Evolutionary conservation across 441 rosid species (phyloP), one percentile per base, ranked within the genome.

Genomic region (Euphorbia neoarborescens): DNA sequence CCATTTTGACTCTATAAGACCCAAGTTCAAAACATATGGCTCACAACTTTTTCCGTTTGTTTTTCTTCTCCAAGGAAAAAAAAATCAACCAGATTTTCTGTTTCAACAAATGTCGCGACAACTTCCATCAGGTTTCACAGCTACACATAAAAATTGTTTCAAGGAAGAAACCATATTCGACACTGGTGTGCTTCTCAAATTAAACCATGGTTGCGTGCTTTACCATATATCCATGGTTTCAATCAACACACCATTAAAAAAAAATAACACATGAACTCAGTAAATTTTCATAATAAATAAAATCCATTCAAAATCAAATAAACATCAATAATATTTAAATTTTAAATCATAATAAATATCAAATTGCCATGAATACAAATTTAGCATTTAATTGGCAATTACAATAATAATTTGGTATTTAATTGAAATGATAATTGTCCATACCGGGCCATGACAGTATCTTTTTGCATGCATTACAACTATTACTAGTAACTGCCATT

Each of bases 281-380:
- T 17, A 38, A 68, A 65, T 30, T 56, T 38, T n/a, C 35, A 58
- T 30, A n/a, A n/a, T n/a, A n/a, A n/a, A n/a, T n/a, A n/a, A n/a
- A n/a, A n/a, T n/a, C n/a, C n/a, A n/a, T n/a, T n/a, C n/a, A n/a
- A n/a, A n/a, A n/a, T n/a, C n/a, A n/a, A n/a, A n/a, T n/a, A n/a
- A n/a, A n/a, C n/a, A n/a, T n/a, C n/a, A n/a, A n/a, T n/a, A n/a
- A n/a, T n/a, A n/a, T n/a, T n/a, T n/a, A n/a, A n/a, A n/a, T n/a
- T n/a, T n/a, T n/a, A n/a, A n/a, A n/a, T n/a, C n/a, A n/a, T n/a
- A n/a, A n/a, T n/a, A n/a, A n/a, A n/a, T n/a, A n/a, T n/a, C n/a
- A n/a, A n/a, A n/a, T n/a, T n/a, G n/a, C n/a, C n/a, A n/a, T n/a
- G n/a, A n/a, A n/a, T n/a, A n/a, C n/a, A n/a, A n/a, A n/a, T n/a